Base-by-base conservation (phyloP, 1,139 yeast species). In the Scheffersomyces segobiensis region DNA sequence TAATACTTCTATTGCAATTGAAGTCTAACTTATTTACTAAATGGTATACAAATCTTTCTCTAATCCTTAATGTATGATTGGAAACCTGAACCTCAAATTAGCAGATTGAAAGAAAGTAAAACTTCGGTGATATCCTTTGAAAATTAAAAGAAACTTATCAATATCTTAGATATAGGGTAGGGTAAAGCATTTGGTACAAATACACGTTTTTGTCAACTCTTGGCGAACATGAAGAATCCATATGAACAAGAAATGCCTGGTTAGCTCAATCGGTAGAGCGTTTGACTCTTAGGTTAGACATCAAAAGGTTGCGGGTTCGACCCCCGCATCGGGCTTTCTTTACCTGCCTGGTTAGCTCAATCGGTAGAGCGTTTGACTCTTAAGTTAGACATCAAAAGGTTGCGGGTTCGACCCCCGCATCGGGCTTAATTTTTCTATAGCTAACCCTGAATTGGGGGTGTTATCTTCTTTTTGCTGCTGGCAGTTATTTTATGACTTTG, bases 251-350 rank as follows among this genome's bases (percentile, higher is more conserved):
- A 17, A 21, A 7, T 46, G 71, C 72, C 71, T 67, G 71, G 70
- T 67, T 68, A 67, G 71, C 71, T 67, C 71, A 67, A 67, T 67
- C 71, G 71, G 70, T 67, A 67, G 70, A 67, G 71, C 70, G 66
- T 68, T 67, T 67, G 70, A 67, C 71, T 68, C 71, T 68, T 68
- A 68, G 26, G 22, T 19, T 54, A 22, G 65, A 59, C 53, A 73
- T 77, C 80, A 75, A 76, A 78, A 78, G 81, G 81, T 74, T 76
- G 79, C 81, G 81, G 81, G 81, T 77, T 78, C 81, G 81, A 77
- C 76, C 80, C 81, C 81, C 81, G 81, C 80, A 76, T 77, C 73
- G 81, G 80, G 81, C 80, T 77, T 18, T 18, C 21, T 47, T 47
- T 5, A 24, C 26, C 26, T 5, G 79, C 79, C 79, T 75, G 78